Conservation (phyloP, 2,329 filamentous ascomycete genomes). For the Tolypocladium amazonense region DNA sequence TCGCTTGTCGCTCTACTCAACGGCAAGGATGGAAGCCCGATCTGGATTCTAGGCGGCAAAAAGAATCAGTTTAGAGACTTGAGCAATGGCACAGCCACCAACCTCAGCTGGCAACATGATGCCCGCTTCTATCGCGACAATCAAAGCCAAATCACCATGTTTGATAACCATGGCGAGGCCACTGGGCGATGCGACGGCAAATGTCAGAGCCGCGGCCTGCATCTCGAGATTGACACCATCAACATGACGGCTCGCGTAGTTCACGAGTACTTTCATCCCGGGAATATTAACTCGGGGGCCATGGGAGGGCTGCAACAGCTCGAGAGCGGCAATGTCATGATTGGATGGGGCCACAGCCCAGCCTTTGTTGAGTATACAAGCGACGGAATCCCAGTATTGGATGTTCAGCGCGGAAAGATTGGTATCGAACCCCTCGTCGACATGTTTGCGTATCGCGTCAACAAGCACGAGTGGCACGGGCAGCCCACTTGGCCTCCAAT, state of each 20-base stretch:
- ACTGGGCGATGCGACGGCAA: slow-evolving; percentile 14
- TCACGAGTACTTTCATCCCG: slow-evolving; percentile 18
- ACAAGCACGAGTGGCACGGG: slow-evolving; percentile 16
- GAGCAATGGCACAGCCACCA: slow-evolving; percentile 19
- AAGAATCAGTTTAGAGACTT: slow-evolving; percentile 24
- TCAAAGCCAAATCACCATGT: slow-evolving; percentile 21
- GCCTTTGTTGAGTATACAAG: neutral
- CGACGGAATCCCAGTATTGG: neutral
- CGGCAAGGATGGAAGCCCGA: neutral
- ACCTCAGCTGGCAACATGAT: slow-evolving; percentile 29
- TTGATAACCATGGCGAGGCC: slow-evolving; percentile 26
- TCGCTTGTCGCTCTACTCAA: neutral
- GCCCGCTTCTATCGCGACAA: slow-evolving; percentile 17
- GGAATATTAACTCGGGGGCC: slow-evolving; percentile 12
- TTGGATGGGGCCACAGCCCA: slow-evolving; percentile 5
- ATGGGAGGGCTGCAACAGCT: slow-evolving; percentile 16
- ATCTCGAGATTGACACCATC: slow-evolving; percentile 16
- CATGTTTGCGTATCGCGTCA: slow-evolving; percentile 18
- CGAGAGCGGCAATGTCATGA: slow-evolving; percentile 15
- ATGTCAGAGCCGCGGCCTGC: slow-evolving; percentile 4
- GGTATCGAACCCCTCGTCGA: slow-evolving; percentile 10
- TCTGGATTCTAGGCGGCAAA: slow-evolving; percentile 26
- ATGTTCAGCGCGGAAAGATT: slow-evolving; percentile 8
- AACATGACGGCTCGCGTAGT: slow-evolving; percentile 18
- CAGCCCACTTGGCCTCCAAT: slow-evolving; percentile 17